Evolutionary conservation across 2,329 filamentous ascomycete genomes (phyloP), one percentile per base, ranked within the genome.

Genomic region (Xylariaceae sp.): DNA sequence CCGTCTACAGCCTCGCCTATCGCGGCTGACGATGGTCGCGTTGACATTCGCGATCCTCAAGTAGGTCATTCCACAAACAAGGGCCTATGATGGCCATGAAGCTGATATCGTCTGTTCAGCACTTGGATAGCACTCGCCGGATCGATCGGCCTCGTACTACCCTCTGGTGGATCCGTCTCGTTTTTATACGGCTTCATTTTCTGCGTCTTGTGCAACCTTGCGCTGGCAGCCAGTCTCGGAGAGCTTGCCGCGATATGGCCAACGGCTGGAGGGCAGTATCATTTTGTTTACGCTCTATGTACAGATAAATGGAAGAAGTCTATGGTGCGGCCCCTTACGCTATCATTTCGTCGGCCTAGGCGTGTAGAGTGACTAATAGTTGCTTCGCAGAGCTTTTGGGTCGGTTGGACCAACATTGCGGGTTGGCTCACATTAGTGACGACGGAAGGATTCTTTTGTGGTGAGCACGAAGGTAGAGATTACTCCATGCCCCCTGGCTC

Each of bases 121-220:
- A 75, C 73, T 16, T 75, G 73, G 73, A 75, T 74, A 47, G 74
- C 75, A 9, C 69, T 79, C 2, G 76, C 76, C 0, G 76, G 76
- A 2, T 76, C 76, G 3, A 68, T 79, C 0, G 76, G 75, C 3
- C 65, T 78, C 3, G 74, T 77, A 2, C 63, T 78, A 2, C 75
- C 75, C 0, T 78, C 76, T 0, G 77, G 77, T 3, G 74, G 77
- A 12, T 74, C 76, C 1, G 74, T 77, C 2, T 70, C 76, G 0
- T 74, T 79, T 37, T 46, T 79, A 0, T 80, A 79, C 57, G 77
- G 77, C 3, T 79, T 80, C 57, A 67, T 79, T 45, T 77, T 80
- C 62, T 78, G 75, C 56, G 75, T 78, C 7, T 28, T 78, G 4
- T 79, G 77, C 64, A 79, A 77, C 56, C 69, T 79, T 7, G 73